Evolutionary conservation across 1,284 basidiomycete genomes (phyloP), one percentile per base, ranked within the genome.

Genomic region (Farysia itapuensis): DNA sequence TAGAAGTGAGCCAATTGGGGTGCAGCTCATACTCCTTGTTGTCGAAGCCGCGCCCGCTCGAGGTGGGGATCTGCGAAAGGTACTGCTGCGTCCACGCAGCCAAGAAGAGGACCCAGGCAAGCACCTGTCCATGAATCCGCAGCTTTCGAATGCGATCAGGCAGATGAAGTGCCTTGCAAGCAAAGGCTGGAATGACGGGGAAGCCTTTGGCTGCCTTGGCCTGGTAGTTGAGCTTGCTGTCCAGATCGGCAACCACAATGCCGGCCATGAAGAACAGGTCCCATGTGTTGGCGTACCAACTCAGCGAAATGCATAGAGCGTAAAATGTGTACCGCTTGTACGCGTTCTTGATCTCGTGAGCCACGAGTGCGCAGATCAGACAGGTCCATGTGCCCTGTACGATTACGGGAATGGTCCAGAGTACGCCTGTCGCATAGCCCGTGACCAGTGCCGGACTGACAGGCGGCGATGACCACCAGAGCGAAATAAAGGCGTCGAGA

Each of bases 221-320:
- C 35, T 68, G 63, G 52, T 72, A 72, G 35, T 70, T 61, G 44
- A 72, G 49, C 44, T 61, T 64, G 46, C 51, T 60, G 39, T 72
- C 70, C 23, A 66, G 43, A 36, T 72, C 70, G 28, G 67, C 66
- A 11, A 72, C 38, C 5, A 70, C 58, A 18, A 72, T 43, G 40
- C 70, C 70, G 8, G 65, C 50, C 51, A 72, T 68, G 49, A 72
- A 70, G 57, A 70, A 72, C 31, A 66, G 51, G 25, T 70, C 70
- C 60, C 58, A 72, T 4, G 53, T 58, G 38, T 66, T 53, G 22
- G 65, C 65, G 41, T 64, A 72, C 70, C 70, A 72, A 23, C 56
- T 59, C 15, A 70, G 43, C n/a, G 24, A 8, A 22, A 70, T 46
- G 52, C 68, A 70, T 20, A 57, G 35, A 2, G 44, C 45, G 51